A percentile compares a stretch with the other conserved stretches of the same genome.
These are phyloP conservation scores for Collybia mongolica DNA, from an alignment of 768 basidiomycete genomes.

Conservation along the genomic window DNA sequence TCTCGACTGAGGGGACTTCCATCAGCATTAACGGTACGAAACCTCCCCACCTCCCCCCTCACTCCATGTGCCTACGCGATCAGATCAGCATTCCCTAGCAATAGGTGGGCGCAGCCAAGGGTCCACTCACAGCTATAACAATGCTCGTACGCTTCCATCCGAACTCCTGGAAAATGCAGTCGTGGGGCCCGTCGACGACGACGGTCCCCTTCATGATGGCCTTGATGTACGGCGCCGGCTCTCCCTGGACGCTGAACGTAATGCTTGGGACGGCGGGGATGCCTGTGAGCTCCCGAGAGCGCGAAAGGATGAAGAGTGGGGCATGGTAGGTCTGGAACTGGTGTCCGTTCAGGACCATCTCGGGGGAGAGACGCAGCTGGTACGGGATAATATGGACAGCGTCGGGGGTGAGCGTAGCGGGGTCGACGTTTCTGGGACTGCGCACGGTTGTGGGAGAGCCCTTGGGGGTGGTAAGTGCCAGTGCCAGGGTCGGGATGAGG, in stretches of 20 bases:
- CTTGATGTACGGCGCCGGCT: conserved; percentile 18
- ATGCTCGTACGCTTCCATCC: conserved; percentile 18
- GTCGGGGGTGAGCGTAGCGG: neutral
- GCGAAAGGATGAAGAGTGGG: conserved; percentile 14
- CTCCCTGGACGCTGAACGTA: conserved; percentile 19
- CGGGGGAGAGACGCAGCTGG: neutral
- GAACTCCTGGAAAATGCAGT: conserved; percentile 14
- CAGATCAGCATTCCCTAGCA: too few relatives aligned
- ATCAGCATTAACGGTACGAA: neutral
- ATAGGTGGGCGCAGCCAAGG: neutral
- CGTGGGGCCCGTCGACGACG: conserved; percentile 14
- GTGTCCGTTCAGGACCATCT: neutral
- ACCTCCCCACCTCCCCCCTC: neutral
- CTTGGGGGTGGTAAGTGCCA: neutral
- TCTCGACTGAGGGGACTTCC: neutral
- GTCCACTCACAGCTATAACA: conserved; percentile 16
- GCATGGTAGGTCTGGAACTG: neutral
- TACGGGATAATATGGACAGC: neutral
- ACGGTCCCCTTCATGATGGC: conserved; percentile 12
- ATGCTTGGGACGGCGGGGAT: conserved; percentile 13
- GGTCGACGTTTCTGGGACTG: neutral
- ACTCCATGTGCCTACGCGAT: too few relatives aligned
- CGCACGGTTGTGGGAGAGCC: too few relatives aligned
- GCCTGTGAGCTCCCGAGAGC: conserved; percentile 11
- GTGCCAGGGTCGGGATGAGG: neutral